phyloP scores from a whole-genome alignment of 345 rosid species.

The Limnanthes douglasii region DNA sequence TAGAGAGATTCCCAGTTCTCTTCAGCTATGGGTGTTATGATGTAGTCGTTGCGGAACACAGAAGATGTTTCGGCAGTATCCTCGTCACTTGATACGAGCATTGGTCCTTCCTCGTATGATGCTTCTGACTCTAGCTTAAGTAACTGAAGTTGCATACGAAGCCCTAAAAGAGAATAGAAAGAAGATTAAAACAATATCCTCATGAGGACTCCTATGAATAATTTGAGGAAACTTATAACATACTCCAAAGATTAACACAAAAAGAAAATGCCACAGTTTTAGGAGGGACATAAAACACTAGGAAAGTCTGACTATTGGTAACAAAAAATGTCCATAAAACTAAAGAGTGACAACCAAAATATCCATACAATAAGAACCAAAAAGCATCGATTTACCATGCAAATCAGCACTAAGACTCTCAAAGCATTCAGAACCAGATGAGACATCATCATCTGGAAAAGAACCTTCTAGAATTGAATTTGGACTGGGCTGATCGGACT shows the following conservation, averaged over 20 bases:
- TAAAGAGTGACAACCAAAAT: no score
- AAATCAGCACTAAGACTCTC: constrained; percentile 87
- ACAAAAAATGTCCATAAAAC: no score
- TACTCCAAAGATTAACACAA: no score
- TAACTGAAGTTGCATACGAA: constrained; percentile 83
- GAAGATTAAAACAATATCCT: no score
- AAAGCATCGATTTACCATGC: constrained; percentile 33
- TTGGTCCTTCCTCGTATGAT: constrained; percentile 46
- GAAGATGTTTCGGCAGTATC: constrained; percentile 28
- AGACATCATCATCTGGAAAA: constrained; percentile 55
- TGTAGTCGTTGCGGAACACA: constrained; percentile 15
- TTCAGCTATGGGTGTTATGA: constrained; percentile 13
- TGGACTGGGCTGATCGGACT: constrained; percentile 92
- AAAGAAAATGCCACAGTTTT: no score
- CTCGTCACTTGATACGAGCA: constrained; percentile 58
- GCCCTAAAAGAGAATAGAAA: no score
- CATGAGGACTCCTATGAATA: no score
- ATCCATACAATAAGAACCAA: no score
- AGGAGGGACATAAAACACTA: no score
- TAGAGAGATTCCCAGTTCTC: constrained; percentile 42
- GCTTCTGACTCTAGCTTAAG: constrained; percentile 66
- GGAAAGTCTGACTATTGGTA: no score
- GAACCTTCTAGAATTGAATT: constrained; percentile 82
- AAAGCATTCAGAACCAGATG: constrained; percentile 86
- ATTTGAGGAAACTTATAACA: no score